Percentiles rank a stretch among this genome's conserved stretches.
These are phyloP conservation scores for Hymenoscyphus linearis DNA, from an alignment of 2,329 filamentous ascomycete species.

Conservation along the genomic window DNA sequence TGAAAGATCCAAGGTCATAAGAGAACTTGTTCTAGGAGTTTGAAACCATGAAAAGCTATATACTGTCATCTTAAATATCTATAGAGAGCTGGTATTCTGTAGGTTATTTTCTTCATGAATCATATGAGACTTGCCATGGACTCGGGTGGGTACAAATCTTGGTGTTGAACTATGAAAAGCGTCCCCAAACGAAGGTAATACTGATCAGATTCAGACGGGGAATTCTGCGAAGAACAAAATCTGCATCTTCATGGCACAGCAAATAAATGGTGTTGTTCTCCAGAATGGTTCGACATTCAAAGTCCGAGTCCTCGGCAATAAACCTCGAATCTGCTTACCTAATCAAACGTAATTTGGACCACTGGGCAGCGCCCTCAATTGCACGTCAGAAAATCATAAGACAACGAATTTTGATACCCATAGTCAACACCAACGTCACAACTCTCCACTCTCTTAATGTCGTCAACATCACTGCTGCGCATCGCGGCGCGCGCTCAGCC, in stretches of 20 bases:
- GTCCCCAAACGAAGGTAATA: background rate
- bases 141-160: too few species aligned
- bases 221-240: background rate
- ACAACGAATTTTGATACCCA: background rate
- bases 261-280: background rate
- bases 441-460: slow-evolving; percentile 45
- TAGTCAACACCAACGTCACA: slow-evolving; percentile 13
- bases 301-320: background rate
- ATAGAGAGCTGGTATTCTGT: too few species aligned
- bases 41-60: too few species aligned
- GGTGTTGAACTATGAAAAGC: background rate
- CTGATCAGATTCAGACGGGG: too few species aligned
- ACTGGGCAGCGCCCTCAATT: background rate
- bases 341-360: background rate
- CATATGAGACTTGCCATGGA: too few species aligned
- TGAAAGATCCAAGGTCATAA: too few species aligned
- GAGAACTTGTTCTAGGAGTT: too few species aligned
- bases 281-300: background rate
- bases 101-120: too few species aligned
- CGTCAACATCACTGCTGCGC: slow-evolving; percentile 64
- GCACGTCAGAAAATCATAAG: slow-evolving; percentile 11
- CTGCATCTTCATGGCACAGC: background rate
- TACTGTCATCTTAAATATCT: too few species aligned
- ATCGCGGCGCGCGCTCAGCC: slow-evolving; percentile 62
- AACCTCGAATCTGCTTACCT: background rate